Conservation (phyloP, 352 stramenopile genomes). For the Globisporangium radiosum region DNA sequence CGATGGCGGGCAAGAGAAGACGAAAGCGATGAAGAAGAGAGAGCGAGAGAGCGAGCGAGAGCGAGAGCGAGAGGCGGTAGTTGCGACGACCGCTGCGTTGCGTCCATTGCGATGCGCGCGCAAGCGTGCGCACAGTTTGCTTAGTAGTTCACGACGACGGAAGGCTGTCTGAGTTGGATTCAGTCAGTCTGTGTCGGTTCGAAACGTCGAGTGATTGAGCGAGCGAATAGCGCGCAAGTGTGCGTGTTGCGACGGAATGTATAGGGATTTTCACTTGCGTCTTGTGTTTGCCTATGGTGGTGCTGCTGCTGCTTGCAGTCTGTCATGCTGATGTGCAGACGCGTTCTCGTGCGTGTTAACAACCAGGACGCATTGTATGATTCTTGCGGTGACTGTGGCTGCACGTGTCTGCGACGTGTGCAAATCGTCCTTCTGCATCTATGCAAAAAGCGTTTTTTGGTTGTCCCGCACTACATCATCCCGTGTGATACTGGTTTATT, state of each 20-base stretch:
- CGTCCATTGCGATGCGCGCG: conserved; percentile 7
- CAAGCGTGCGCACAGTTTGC: no score
- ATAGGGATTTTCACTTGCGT: conserved; percentile 2
- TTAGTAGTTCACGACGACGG: background rate
- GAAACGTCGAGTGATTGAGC: background rate
- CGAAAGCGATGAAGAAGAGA: conserved; percentile 1
- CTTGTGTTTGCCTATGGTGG: no score
- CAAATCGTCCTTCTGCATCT: no score
- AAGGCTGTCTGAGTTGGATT: background rate
- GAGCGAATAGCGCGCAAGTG: background rate
- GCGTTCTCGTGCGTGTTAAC: background rate
- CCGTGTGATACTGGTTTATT: background rate
- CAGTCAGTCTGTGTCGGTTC: conserved; percentile 1
- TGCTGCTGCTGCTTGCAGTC: no score
- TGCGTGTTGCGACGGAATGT: conserved; percentile 6
- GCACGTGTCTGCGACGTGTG: no score
- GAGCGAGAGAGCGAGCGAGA: conserved; percentile 12
- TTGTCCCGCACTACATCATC: no score
- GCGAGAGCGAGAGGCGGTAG: conserved; percentile 6
- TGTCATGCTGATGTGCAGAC: no score
- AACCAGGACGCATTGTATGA: no score
- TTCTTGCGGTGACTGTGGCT: no score
- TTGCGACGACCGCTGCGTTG: background rate
- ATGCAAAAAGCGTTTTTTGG: background rate
- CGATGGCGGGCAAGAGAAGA: conserved; percentile 6